Conservation (phyloP, 768 basidiomycete species). For the Leccinum variicolor region DNA sequence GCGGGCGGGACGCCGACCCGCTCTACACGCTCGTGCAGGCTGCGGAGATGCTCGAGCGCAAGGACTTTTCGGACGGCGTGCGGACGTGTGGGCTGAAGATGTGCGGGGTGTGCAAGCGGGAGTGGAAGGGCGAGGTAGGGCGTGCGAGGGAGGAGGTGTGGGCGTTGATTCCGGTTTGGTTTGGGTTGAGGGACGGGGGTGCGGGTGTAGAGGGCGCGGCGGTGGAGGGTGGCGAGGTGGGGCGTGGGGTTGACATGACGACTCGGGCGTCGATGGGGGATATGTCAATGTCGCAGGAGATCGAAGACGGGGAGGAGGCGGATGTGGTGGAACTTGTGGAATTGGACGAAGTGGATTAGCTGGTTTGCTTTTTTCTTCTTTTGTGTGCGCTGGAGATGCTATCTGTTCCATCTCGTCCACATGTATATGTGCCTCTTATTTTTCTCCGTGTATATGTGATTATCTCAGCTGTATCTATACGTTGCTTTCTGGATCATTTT, state of each 20-base stretch:
- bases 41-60: constrained; percentile 66
- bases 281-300: neutral
- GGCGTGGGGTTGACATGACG: neutral
- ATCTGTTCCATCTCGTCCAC: constrained; percentile 6
- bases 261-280: neutral
- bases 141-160: constrained; percentile 61
- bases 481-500: constrained; percentile 5
- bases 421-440: neutral
- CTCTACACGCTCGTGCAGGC: constrained; percentile 67
- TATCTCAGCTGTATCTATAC: constrained; percentile 14
- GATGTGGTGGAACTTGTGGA: constrained; percentile 6
- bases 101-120: constrained; percentile 49
- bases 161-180: constrained; percentile 60
- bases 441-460: constrained; percentile 4
- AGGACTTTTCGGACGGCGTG: constrained; percentile 66
- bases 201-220: neutral
- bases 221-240: neutral
- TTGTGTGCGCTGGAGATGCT: constrained; percentile 9
- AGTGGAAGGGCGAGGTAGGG: constrained; percentile 39
- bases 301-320: constrained; percentile 8
- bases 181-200: constrained; percentile 40
- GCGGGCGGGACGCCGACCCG: constrained; percentile 72
- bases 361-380: neutral
- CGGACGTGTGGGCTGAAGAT: constrained; percentile 49
- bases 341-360: constrained; percentile 8